Evolutionary conservation across 495 filamentous ascomycete genomes (phyloP).

Genomic region (Chlorociboria aeruginascens): DNA sequence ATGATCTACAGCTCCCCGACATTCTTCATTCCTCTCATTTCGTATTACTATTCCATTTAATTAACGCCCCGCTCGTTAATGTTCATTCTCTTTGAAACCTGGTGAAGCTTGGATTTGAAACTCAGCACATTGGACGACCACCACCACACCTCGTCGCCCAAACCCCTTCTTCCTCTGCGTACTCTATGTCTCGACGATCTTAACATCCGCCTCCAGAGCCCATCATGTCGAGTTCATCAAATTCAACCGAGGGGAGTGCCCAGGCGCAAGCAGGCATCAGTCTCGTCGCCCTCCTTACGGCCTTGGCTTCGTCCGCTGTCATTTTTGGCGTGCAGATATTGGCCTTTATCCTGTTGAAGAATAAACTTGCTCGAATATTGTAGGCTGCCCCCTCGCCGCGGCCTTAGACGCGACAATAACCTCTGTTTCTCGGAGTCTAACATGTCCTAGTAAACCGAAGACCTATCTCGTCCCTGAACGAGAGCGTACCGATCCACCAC

Average conservation of each 20-base stretch:
- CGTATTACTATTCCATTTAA: too few relatives aligned
- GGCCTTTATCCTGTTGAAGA: slow-evolving; percentile 65
- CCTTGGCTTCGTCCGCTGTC: slow-evolving; percentile 54
- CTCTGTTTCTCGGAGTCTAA: slow-evolving; percentile 14
- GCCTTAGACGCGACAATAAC: not conserved
- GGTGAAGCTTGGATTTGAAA: too few relatives aligned
- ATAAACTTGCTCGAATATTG: slow-evolving; percentile 77
- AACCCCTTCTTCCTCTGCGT: not conserved
- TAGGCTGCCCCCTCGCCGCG: slow-evolving; percentile 26
- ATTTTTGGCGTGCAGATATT: slow-evolving; percentile 70
- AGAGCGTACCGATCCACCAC: slow-evolving; percentile 64
- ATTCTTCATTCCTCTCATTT: too few relatives aligned
- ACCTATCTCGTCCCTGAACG: slow-evolving; percentile 86
- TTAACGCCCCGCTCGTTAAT: too few relatives aligned
- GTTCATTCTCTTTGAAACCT: too few relatives aligned
- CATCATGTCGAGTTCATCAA: slow-evolving; percentile 2
- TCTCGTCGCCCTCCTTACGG: slow-evolving; percentile 59
- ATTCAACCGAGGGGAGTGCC: slow-evolving; percentile 16
- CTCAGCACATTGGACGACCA: too few relatives aligned
- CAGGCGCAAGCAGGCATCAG: slow-evolving; percentile 38
- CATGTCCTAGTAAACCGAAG: slow-evolving; percentile 54
- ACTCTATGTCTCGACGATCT: slow-evolving; percentile 9
- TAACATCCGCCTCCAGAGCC: not conserved
- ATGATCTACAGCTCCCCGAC: too few relatives aligned
- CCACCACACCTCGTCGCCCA: too few relatives aligned